A percentile compares a stretch with the other conserved stretches of the same genome.
Evolutionary conservation across 805 yeast genomes (phyloP).

Genomic region (Candida fluviatilis): DNA sequence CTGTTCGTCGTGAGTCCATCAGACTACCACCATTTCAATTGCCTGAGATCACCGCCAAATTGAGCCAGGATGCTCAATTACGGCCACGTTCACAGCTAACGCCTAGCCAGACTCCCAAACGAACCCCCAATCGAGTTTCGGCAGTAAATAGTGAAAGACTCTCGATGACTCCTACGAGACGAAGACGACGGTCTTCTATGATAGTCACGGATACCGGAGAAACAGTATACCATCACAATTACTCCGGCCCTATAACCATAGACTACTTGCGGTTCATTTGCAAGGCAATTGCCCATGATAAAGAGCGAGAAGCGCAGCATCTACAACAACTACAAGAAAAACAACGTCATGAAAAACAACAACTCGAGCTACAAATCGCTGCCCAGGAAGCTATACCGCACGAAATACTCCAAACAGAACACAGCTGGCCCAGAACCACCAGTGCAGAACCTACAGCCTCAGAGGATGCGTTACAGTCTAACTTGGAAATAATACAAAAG

Average conservation of each 20-base stretch:
- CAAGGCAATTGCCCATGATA: slow-evolving; percentile 15
- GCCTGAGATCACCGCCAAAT: slow-evolving; percentile 6
- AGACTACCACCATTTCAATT: slow-evolving; percentile 11
- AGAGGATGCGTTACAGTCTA: no score
- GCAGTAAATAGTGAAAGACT: neutral
- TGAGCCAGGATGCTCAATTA: slow-evolving; percentile 7
- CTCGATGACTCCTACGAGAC: slow-evolving; percentile 10
- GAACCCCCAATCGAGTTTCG: slow-evolving; percentile 5
- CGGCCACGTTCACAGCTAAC: slow-evolving; percentile 6
- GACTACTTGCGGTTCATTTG: slow-evolving; percentile 35
- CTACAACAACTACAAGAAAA: no score
- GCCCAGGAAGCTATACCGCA: slow-evolving; percentile 7
- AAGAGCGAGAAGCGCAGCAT: slow-evolving; percentile 1
- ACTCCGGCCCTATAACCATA: slow-evolving; percentile 33
- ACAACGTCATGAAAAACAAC: slow-evolving; percentile 1
- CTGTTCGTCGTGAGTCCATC: neutral
- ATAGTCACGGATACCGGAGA: slow-evolving; percentile 19
- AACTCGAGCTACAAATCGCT: slow-evolving; percentile 5
- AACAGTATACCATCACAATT: slow-evolving; percentile 23
- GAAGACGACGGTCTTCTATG: slow-evolving; percentile 24
- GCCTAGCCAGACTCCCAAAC: no score
- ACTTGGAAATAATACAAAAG: no score
- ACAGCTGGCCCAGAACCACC: no score
- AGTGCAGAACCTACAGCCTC: no score
- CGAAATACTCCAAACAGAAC: no score